phyloP scores from a whole-genome alignment of 371 early-diverging fungal genomes.

The Mortierella sp. region DNA sequence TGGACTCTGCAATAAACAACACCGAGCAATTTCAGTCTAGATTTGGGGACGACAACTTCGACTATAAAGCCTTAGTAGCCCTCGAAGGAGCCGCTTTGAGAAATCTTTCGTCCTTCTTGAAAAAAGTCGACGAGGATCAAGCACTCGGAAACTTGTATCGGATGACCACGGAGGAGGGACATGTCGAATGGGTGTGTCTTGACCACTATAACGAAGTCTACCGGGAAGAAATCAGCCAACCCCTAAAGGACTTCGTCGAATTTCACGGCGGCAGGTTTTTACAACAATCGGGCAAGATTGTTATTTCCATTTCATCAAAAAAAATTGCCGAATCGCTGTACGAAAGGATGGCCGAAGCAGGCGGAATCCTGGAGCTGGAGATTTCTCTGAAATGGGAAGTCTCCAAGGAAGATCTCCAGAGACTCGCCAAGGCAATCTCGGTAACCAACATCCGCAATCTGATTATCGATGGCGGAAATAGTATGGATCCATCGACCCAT shows the following conservation, averaged over 20 bases:
- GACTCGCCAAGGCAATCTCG: no score
- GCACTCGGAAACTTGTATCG: constrained; percentile 8
- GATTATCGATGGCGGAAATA: no score
- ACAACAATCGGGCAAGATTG: neutral
- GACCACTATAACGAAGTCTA: neutral
- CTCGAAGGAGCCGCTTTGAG: constrained; percentile 10
- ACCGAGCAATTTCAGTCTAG: neutral
- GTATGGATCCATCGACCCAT: no score
- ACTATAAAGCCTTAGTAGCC: neutral
- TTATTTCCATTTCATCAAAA: neutral
- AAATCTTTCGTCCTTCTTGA: neutral
- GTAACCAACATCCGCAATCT: no score
- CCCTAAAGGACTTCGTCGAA: neutral
- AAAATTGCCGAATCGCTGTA: no score
- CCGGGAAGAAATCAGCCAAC: neutral
- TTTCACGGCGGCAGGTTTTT: neutral
- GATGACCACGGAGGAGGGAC: neutral
- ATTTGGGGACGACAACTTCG: neutral
- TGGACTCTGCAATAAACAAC: neutral
- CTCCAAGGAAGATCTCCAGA: no score
- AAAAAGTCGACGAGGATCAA: neutral
- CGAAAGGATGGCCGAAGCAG: no score
- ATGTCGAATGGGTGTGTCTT: constrained; percentile 17
- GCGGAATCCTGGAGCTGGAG: no score
- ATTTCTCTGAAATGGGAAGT: no score